Evolutionary conservation across 2,329 filamentous ascomycete genomes (phyloP), one percentile per base, ranked within the genome.

Genomic region (Paecilomyces niveus): DNA sequence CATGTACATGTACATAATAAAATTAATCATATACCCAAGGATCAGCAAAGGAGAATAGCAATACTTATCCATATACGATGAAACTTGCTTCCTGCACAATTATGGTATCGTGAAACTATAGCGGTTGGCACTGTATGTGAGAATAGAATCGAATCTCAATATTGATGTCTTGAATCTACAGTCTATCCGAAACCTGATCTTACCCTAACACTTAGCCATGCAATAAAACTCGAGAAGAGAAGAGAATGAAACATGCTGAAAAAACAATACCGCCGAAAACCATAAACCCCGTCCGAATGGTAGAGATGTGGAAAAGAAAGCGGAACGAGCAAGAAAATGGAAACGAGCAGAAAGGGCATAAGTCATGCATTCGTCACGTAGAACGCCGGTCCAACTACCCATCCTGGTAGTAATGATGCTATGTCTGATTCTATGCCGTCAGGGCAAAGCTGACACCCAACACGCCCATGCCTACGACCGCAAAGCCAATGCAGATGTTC

Each of bases 361-460:
- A 45, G 39, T 45, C 39, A 45, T 45, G 39, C n/a, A 54, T 11
- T 63, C 55, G 35, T 62, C 54, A 60, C 39, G 35, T 55, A 55
- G 56, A 56, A 60, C 50, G 50, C 50, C 50, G 26, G 54, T 18
- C 32, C 26, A 61, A 39, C 32, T 53, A 39, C 49, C 50, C 54
- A 49, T 56, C 32, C n/a, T 32, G 26, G 50, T 52, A 13, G 26
- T 52, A 29, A 39, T 52, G 21, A 26, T 24, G 50, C 50, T 29
- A 52, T 55, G 39, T 24, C 51, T 29, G 45, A 54, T 22, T 33
- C 56, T 53, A 74, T 39, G 88, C 85, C n/a, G 90, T 92, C 63
- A 96, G 79, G 39, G 92, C 91, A 74, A 87, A 91, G 73, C 90
- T 96, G 56, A 94, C 64, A 0, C 92, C 93, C 76, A 99, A 79